Conservation (phyloP, 1,139 yeast species). For the Yamadazyma spencermartinsiae region DNA sequence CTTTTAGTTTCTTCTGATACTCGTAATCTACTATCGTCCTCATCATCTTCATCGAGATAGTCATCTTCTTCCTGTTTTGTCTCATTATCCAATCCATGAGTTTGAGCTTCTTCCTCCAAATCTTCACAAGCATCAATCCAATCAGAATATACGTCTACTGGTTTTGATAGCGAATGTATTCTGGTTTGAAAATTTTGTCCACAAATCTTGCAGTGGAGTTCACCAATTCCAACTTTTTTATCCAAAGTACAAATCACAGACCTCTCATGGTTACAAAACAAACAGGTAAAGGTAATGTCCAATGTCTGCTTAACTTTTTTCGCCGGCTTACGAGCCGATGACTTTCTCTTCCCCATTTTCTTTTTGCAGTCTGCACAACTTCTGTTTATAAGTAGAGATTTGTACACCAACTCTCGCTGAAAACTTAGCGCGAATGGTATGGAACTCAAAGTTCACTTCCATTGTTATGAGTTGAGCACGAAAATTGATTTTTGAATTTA, state of each 20-base stretch:
- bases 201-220: conserved; percentile 86
- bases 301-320: conserved; percentile 77
- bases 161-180: conserved; percentile 78
- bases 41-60: conserved; percentile 33
- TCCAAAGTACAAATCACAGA: conserved; percentile 88
- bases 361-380: no score
- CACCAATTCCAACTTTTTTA: conserved; percentile 83
- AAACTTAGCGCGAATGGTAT: background rate
- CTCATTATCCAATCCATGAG: conserved; percentile 15
- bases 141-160: conserved; percentile 93
- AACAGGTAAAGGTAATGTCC: conserved; percentile 85
- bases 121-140: conserved; percentile 99
- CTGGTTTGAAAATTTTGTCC: conserved; percentile 93
- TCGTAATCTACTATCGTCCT: conserved; percentile 23
- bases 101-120: conserved; percentile 66
- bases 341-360: conserved; percentile 84
- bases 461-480: no score
- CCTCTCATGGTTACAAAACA: conserved; percentile 94
- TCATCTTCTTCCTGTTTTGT: conserved; percentile 23
- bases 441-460: conserved; percentile 55
- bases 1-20: conserved; percentile 9
- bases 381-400: no score
- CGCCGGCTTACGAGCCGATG: conserved; percentile 79
- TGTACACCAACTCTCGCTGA: background rate
- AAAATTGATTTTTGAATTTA: conserved; percentile 43